Evolutionary conservation across 2,329 filamentous ascomycete species (phyloP).

Genomic region (Monosporascus sp.): DNA sequence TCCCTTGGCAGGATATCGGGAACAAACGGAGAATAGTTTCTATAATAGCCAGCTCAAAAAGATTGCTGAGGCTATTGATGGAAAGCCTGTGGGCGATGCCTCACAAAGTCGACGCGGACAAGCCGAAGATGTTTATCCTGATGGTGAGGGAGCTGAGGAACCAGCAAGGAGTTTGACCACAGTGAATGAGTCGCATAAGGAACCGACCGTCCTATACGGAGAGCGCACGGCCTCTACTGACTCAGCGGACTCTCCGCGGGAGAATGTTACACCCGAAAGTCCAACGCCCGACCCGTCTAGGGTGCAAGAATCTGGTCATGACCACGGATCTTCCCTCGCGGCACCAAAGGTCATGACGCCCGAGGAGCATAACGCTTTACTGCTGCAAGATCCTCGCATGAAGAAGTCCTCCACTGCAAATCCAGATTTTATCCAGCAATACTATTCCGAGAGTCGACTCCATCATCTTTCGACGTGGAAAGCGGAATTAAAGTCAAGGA

Average conservation of each 20-base stretch:
- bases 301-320: not conserved
- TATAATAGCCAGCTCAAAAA: constrained; percentile 67
- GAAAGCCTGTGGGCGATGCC: constrained; percentile 7
- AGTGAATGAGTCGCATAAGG: not conserved
- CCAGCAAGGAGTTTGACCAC: not conserved
- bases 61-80: constrained; percentile 14
- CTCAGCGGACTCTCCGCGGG: constrained; percentile 4
- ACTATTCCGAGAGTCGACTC: constrained; percentile 88
- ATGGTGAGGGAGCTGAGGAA: not conserved
- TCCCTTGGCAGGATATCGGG: constrained; percentile 60
- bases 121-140: not conserved
- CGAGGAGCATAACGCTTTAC: constrained; percentile 84
- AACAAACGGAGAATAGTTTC: constrained; percentile 78
- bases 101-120: constrained; percentile 11
- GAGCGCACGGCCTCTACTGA: constrained; percentile 5
- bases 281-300: not conserved
- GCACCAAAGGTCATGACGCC: constrained; percentile 56
- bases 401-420: constrained; percentile 88
- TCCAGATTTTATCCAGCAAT: constrained; percentile 89
- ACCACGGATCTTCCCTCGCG: constrained; percentile 6
- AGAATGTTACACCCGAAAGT: not conserved
- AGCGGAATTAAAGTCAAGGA: constrained; percentile 80
- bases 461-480: constrained; percentile 98
- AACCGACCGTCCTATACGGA: constrained; percentile 1
- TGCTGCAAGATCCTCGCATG: constrained; percentile 78